Base-by-base conservation (phyloP, 2,329 filamentous ascomycete species). In the Stagonosporopsis rhizophila region DNA sequence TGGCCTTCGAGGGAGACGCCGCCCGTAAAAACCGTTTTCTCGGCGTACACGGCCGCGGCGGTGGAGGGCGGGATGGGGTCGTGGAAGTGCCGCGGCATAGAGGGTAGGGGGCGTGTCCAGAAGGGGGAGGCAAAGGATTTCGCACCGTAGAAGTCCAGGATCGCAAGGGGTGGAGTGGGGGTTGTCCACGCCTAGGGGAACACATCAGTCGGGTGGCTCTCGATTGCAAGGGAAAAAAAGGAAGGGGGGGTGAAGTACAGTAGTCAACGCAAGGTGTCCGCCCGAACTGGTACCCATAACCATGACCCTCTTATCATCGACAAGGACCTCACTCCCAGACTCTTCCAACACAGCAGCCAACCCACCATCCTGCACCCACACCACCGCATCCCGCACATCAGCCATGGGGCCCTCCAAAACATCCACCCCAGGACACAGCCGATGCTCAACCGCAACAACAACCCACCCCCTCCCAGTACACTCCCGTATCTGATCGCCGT, bases 1-100 rank as follows among this genome's bases (percentile, higher is more conserved):
- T 65, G 62, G 14, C 62, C 62, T 48, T 65, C 62, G 4, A 65
- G 53, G 9, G 60, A 63, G 17, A 59, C 44, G 30, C 62, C 62
- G 23, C 62, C 60, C 3, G 56, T 59, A 23, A 62, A 47, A 2
- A 55, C 51, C 4, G 50, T 42, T 17, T 53, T 56, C 25, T 59
- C 59, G 34, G 34, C 27, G 12, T 44, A 20, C 9, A 62, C 42
- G 6, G 28, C 38, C 7, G 44, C 40, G 5, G 52, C 23, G 11
- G 53, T 42, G 2, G 19, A n/a, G n/a, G 44, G n/a, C 2, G 54
- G 38, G 0, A 53, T 39, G 2, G 50, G 41, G 2, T 39, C 22
- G 39, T 47, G 46, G 27, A 58, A 54, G 6, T 40, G 15, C 19
- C 46, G 40, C 1, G 60, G 53, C 47, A 61, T 56, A 5, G 50